A percentile compares a stretch with the other conserved stretches of the same genome.
Conservation (phyloP, 2,329 filamentous ascomycete genomes). For the Orbilia oligospora region DNA sequence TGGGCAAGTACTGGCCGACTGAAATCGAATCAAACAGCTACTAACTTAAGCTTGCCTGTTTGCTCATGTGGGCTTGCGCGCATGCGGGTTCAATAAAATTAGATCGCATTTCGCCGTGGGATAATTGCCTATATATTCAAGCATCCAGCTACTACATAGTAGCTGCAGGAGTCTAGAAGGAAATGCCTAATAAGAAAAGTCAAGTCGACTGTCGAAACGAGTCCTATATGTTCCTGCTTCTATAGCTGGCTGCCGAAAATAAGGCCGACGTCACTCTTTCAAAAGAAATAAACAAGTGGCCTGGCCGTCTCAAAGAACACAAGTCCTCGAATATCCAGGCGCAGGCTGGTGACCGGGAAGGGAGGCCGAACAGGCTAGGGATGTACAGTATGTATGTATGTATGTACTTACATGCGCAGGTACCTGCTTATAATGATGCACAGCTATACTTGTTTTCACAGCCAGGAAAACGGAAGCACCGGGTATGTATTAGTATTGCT, state of each 20-base stretch:
- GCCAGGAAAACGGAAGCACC: background rate
- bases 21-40: background rate
- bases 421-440: too few species aligned
- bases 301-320: slow-evolving; percentile 7
- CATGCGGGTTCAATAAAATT: background rate
- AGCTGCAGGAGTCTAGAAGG: background rate
- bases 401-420: background rate
- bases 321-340: background rate
- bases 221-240: slow-evolving; percentile 49
- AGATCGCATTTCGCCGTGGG: slow-evolving; percentile 19
- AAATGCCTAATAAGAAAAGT: slow-evolving; percentile 40
- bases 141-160: background rate
- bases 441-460: too few species aligned
- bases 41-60: slow-evolving; percentile 12
- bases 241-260: slow-evolving; percentile 39
- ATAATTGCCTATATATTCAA: background rate
- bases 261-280: slow-evolving; percentile 4
- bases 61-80: background rate
- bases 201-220: slow-evolving; percentile 46
- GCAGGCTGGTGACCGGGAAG: slow-evolving; percentile 3
- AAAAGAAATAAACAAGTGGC: too few species aligned
- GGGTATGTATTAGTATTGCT: background rate
- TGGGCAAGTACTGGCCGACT: background rate
- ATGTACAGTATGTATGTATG: background rate
- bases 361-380: slow-evolving; percentile 11